A percentile compares a stretch with the other conserved stretches of the same genome.
Conservation (phyloP, 1,284 basidiomycete species). For the Tylopilus sp. region DNA sequence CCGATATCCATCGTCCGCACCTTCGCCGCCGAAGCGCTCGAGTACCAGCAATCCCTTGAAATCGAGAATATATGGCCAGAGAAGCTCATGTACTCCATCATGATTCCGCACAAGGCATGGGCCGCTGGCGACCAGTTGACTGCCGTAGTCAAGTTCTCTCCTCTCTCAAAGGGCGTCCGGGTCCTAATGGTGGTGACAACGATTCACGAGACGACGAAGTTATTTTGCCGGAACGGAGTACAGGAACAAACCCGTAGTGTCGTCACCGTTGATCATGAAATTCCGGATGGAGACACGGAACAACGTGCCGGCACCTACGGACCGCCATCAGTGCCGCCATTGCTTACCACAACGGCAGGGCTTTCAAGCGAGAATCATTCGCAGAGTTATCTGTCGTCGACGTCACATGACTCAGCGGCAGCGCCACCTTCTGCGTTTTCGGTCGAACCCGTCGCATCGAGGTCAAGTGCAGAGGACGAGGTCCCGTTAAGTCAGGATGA, state of each 20-base stretch:
- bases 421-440: background rate
- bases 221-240: slow-evolving; percentile 40
- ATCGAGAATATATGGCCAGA: slow-evolving; percentile 96
- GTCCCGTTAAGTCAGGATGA: slow-evolving; percentile 39
- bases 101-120: slow-evolving; percentile 87
- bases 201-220: slow-evolving; percentile 74
- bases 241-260: slow-evolving; percentile 67
- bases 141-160: slow-evolving; percentile 82
- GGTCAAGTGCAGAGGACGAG: slow-evolving; percentile 10
- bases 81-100: slow-evolving; percentile 89
- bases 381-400: slow-evolving; percentile 18
- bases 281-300: slow-evolving; percentile 59
- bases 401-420: slow-evolving; percentile 10
- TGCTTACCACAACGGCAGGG: slow-evolving; percentile 14
- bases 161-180: slow-evolving; percentile 78
- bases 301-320: slow-evolving; percentile 34
- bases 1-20: slow-evolving; percentile 71
- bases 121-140: slow-evolving; percentile 83
- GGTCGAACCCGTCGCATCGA: slow-evolving; percentile 8
- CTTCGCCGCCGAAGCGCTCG: slow-evolving; percentile 78
- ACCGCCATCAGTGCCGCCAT: slow-evolving; percentile 23
- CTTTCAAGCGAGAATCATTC: slow-evolving; percentile 16
- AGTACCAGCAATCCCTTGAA: slow-evolving; percentile 93
- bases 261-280: slow-evolving; percentile 65
- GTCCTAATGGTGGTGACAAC: slow-evolving; percentile 67